These are phyloP conservation scores for Wickerhamomyces strasburgensis DNA, from an alignment of 805 yeast species.

Conservation along the genomic window DNA sequence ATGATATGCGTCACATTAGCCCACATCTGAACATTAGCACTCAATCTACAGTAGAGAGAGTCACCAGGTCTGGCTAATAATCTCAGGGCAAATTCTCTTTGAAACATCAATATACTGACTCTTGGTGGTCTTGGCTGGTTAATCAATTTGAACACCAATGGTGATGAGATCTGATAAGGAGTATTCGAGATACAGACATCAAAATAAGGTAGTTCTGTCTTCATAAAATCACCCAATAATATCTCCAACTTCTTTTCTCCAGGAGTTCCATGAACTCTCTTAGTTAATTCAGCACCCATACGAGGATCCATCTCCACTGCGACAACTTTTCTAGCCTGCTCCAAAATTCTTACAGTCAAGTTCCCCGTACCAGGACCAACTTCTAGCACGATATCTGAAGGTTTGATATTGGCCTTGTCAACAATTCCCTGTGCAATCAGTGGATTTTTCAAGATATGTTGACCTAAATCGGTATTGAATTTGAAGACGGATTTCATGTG, in stretches of 20 bases:
- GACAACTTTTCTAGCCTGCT: slow-evolving; percentile 87
- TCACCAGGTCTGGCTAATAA: slow-evolving; percentile 97
- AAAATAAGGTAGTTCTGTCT: slow-evolving; percentile 88
- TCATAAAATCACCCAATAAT: slow-evolving; percentile 91
- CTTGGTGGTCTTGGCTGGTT: slow-evolving; percentile 93
- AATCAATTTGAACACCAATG: slow-evolving; percentile 86
- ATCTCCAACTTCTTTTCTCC: slow-evolving; percentile 88
- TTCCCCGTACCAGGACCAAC: slow-evolving; percentile 99
- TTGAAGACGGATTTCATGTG: slow-evolving; percentile 84
- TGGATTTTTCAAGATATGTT: slow-evolving; percentile 94
- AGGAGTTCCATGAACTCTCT: slow-evolving; percentile 97
- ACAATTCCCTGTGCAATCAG: slow-evolving; percentile 97
- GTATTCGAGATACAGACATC: slow-evolving; percentile 96
- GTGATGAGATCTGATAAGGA: slow-evolving; percentile 96
- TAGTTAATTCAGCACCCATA: slow-evolving; percentile 98
- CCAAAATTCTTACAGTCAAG: slow-evolving; percentile 85
- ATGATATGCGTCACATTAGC: slow-evolving; percentile 97
- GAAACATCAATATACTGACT: slow-evolving; percentile 94
- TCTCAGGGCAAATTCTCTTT: slow-evolving; percentile 93
- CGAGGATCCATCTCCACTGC: slow-evolving; percentile 99
- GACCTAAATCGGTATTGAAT: slow-evolving; percentile 95
- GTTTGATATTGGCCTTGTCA: slow-evolving; percentile 89
- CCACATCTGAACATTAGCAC: slow-evolving; percentile 99
- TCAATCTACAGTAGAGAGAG: slow-evolving; percentile 80
- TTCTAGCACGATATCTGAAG: slow-evolving; percentile 89